Evolutionary conservation across 371 early-diverging fungal genomes (phyloP), one percentile per base, ranked within the genome.

Genomic region (Mortierella sp.): DNA sequence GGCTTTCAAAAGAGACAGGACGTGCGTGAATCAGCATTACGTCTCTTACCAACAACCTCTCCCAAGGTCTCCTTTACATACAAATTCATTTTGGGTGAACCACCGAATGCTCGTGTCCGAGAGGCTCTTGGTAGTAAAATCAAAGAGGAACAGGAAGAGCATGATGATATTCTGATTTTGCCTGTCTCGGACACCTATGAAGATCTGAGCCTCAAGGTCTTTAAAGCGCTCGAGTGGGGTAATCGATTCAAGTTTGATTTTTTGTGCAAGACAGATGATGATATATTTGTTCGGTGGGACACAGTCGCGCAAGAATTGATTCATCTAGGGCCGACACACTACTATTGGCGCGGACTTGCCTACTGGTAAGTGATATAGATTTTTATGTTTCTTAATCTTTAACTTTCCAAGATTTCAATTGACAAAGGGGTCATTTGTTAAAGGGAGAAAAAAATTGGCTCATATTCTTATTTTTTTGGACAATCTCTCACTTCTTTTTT

Each of bases 211-310:
- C 72, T 74, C 62, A 90, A 90, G 51, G 59, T 90, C 1, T 85
- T 82, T 62, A 82, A 85, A 47, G 87, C 86, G 0, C 47, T 89
- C n/a, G 81, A 81, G 53, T 89, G 88, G 88, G 80, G 86, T 2
- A 69, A 68, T 26, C 67, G 76, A 16, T 74, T 81, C 61, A 57
- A 83, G 16, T 87, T 85, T 66, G 86, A 89, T 55, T 89, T 85
- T 37, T 58, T 90, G 12, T 72, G 88, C 68, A 90, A 90, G 62
- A 87, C 90, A 2, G 84, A 88, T 14, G 89, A 90, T 45, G 87
- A 90, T 66, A 84, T 89, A 23, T 90, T 89, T 81, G 84, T 87
- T 4, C 82, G 89, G n/a, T 88, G 85, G 85, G 89, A 90, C 67
- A 66, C 70, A 5, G 68, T 90, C 7, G 60, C 69, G 3, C 55